Base-by-base conservation (phyloP, 495 filamentous ascomycete genomes). In the Talaromyces thailandensis region DNA sequence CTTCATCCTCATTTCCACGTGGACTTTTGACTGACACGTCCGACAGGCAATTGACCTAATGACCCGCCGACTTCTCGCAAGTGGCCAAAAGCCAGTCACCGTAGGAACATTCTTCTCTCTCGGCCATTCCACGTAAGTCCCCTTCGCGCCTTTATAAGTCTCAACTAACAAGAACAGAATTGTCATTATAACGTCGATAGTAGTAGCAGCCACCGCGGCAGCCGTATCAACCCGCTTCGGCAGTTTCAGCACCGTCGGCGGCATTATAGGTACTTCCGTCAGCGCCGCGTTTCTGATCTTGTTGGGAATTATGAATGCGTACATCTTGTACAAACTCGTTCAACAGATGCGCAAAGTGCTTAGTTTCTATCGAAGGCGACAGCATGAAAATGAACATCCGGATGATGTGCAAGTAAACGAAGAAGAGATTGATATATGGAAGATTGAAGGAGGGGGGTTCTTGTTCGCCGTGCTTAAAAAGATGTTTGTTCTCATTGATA, bases 41-140 rank as follows among this genome's bases (percentile, higher is more conserved):
- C 21, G 18, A 12, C 45, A 85, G 84, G 93, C 92, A 58, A 98
- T 98, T 66, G 94, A 98, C 76, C 81, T 98, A 14, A 96, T 94
- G 89, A 98, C 93, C 5, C 83, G 94, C 26, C 84, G 93, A 11
- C 82, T 98, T n/a, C 82, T 97, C 51, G 93, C 93, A 23, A 83
- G 89, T 0, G 92, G 92, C 16, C 89, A 92, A 70, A 84, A 84
- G 7, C 92, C 93, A 7, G 92, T 93, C n/a, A 89, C 93, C 0
- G 92, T 97, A 6, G 93, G 93, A 45, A 96, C 88, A n/a, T 98
- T 91, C 66, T 97, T 98, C 78, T 92, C 88, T 11, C 83, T 98
- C 0, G 93, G 93, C 0, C 94, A 98, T 73, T 94, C 89, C 11
- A 96, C 93, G 71, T 86, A 69, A 63, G 76, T 68, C 37, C 9